Evolutionary conservation across 768 basidiomycete genomes (phyloP).

Genomic region (Pisolithus albus): DNA sequence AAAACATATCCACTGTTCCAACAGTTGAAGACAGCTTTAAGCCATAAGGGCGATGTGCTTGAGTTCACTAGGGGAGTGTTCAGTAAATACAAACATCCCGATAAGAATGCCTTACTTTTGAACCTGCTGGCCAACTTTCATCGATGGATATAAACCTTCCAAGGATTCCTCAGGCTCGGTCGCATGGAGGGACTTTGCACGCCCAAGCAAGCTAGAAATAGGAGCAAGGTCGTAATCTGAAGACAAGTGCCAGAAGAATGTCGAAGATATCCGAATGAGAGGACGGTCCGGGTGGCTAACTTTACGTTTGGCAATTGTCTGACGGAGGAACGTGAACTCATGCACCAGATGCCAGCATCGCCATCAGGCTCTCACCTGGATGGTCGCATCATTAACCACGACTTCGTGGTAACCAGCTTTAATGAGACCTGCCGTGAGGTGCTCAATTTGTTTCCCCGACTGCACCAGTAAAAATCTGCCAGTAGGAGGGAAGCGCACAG

Average conservation of each 20-base stretch:
- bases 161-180: constrained; percentile 26
- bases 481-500: constrained; percentile 78
- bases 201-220: constrained; percentile 45
- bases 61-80: constrained; percentile 50
- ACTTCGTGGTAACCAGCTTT: constrained; percentile 95
- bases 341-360: not conserved
- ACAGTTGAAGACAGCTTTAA: constrained; percentile 23
- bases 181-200: constrained; percentile 37
- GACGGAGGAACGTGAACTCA: constrained; percentile 1
- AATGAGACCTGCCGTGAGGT: constrained; percentile 75
- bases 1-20: too few relatives aligned
- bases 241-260: constrained; percentile 92
- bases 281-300: constrained; percentile 65
- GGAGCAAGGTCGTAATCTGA: constrained; percentile 76
- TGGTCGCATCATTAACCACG: constrained; percentile 75
- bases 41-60: constrained; percentile 78
- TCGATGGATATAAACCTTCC: constrained; percentile 46
- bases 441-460: constrained; percentile 93
- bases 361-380: constrained; percentile 44
- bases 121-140: constrained; percentile 90
- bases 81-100: constrained; percentile 4
- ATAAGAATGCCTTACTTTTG: constrained; percentile 50
- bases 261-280: constrained; percentile 90
- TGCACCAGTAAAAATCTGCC: constrained; percentile 83
- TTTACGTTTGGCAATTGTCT: constrained; percentile 63